These are phyloP conservation scores for Tuber umbilicatum DNA, from an alignment of 495 filamentous ascomycete genomes.

Conservation along the genomic window DNA sequence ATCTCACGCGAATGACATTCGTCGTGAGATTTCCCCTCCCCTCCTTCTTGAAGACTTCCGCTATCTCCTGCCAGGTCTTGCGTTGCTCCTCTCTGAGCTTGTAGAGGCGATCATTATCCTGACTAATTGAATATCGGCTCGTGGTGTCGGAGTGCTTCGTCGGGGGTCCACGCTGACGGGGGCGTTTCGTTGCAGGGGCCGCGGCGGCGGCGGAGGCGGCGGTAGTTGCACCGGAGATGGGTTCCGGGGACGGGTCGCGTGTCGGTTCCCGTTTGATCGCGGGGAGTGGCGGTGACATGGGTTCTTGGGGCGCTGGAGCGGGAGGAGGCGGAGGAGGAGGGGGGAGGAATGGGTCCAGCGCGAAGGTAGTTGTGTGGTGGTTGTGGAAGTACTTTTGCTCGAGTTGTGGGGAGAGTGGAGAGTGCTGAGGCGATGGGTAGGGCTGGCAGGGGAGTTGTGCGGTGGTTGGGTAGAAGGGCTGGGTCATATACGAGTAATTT, in stretches of 20 bases:
- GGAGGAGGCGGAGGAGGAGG: neutral
- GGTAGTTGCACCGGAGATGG: neutral
- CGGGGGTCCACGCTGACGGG: constrained; percentile 3
- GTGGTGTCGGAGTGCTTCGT: constrained; percentile 2
- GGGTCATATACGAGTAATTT: neutral
- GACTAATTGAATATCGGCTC: neutral
- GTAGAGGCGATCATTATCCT: constrained; percentile 10
- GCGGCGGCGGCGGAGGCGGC: neutral
- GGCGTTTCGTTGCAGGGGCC: neutral
- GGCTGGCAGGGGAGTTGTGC: neutral
- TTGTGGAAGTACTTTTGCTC: neutral
- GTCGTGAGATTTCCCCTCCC: constrained; percentile 10
- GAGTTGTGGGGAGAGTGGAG: neutral
- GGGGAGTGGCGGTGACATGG: neutral
- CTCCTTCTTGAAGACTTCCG: constrained; percentile 11
- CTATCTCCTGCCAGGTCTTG: constrained; percentile 9
- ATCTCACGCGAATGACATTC: constrained; percentile 1
- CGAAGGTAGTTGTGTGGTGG: neutral
- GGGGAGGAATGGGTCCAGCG: neutral
- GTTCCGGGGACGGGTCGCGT: neutral
- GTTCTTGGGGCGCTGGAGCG: neutral
- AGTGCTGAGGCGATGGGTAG: neutral
- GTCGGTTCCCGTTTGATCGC: neutral
- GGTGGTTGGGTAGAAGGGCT: neutral
- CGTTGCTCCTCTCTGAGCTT: constrained; percentile 5